Evolutionary conservation across 2,329 filamentous ascomycete species (phyloP).

Genomic region (Fusarium sp.): DNA sequence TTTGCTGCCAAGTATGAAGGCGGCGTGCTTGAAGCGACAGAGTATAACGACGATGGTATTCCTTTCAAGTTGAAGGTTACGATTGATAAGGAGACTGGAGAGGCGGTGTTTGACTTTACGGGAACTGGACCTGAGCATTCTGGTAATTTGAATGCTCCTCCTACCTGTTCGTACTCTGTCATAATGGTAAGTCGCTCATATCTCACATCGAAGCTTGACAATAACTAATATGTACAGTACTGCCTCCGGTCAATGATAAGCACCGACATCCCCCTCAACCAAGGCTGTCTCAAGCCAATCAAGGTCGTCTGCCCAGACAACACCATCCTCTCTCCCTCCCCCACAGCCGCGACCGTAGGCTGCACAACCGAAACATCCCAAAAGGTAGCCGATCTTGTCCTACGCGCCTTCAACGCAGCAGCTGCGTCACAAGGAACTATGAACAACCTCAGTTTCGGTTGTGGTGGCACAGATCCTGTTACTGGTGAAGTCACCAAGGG

Average conservation of each 20-base stretch:
- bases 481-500: slow-evolving; percentile 46
- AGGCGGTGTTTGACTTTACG: slow-evolving; percentile 72
- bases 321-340: slow-evolving; percentile 51
- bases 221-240: slow-evolving; percentile 39
- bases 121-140: slow-evolving; percentile 49
- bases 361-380: slow-evolving; percentile 52
- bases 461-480: slow-evolving; percentile 58
- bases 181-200: slow-evolving; percentile 42
- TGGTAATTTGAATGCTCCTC: slow-evolving; percentile 48
- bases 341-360: slow-evolving; percentile 51
- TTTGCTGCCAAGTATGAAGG: slow-evolving; percentile 77
- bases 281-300: slow-evolving; percentile 62
- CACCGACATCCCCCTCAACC: slow-evolving; percentile 52
- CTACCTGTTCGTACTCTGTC: slow-evolving; percentile 48
- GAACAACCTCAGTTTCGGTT: slow-evolving; percentile 85
- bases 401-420: slow-evolving; percentile 80
- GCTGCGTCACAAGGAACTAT: slow-evolving; percentile 83
- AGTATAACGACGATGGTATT: slow-evolving; percentile 89
- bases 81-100: slow-evolving; percentile 79
- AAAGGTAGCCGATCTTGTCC: slow-evolving; percentile 71
- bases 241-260: slow-evolving; percentile 50
- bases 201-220: accelerated
- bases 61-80: slow-evolving; percentile 80
- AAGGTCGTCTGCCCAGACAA: slow-evolving; percentile 46
- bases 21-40: slow-evolving; percentile 76